phyloP scores from a whole-genome alignment of 768 basidiomycete species.

The Leucogyrophana mollusca region DNA sequence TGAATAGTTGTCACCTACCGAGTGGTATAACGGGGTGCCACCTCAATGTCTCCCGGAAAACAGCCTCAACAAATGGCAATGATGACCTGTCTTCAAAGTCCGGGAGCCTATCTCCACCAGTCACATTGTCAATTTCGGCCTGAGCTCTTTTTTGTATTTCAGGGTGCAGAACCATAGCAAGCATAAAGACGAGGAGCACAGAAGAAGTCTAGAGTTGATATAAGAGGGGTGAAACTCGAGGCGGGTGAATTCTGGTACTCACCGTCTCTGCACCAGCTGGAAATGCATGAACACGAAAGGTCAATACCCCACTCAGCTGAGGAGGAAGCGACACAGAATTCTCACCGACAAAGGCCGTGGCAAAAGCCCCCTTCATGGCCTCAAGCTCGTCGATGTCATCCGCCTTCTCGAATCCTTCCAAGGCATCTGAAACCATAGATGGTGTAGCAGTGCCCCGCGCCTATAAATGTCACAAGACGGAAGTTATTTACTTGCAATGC shows the following conservation, averaged over 20 bases:
- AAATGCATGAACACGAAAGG: neutral
- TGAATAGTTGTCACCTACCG: neutral
- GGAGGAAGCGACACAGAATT: neutral
- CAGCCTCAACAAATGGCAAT: slow-evolving; percentile 2
- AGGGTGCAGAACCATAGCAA: slow-evolving; percentile 1
- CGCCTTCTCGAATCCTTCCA: neutral
- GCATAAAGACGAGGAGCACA: neutral
- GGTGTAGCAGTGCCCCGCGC: neutral
- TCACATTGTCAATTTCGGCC: neutral
- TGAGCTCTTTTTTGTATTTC: neutral
- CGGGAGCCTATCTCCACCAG: neutral
- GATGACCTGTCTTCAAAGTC: neutral
- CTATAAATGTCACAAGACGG: too few relatives aligned
- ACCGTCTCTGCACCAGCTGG: slow-evolving; percentile 2
- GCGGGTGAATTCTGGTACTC: neutral
- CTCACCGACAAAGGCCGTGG: neutral
- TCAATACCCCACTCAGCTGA: too few relatives aligned
- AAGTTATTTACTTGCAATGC: too few relatives aligned
- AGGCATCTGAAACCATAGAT: neutral
- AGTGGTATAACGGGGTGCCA: slow-evolving; percentile 3
- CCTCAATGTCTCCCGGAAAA: neutral
- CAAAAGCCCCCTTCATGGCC: neutral
- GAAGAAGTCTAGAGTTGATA: neutral
- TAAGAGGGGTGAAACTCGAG: neutral
- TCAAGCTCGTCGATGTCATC: neutral